Percentiles rank a stretch among this genome's conserved stretches.
phyloP scores from a whole-genome alignment of 176 grass and related monocot genomes.

The Calamus simplicifolius region DNA sequence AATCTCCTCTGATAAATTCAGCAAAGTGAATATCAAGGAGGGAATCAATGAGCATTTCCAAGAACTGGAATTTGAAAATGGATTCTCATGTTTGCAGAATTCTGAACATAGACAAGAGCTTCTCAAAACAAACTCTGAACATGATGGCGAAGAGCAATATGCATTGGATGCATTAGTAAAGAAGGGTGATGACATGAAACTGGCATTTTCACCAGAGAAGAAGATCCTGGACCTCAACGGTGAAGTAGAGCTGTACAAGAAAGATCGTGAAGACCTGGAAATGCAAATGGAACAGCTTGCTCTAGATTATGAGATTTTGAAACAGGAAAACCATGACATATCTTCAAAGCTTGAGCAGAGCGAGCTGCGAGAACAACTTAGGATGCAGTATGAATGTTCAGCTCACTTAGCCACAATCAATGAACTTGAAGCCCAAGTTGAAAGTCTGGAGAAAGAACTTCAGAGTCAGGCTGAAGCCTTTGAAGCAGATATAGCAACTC shows the following conservation, averaged over 20 bases:
- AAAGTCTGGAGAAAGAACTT: conserved; percentile 72
- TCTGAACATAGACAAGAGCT: conserved; percentile 42
- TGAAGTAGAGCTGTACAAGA: conserved; percentile 77
- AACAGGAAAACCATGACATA: conserved; percentile 95
- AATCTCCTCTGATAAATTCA: conserved; percentile 20
- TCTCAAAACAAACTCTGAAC: conserved; percentile 35
- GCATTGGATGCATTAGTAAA: conserved; percentile 57
- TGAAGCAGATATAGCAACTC: conserved; percentile 57
- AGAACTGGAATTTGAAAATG: conserved; percentile 41
- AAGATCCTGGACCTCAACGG: conserved; percentile 67
- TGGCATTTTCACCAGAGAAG: conserved; percentile 44
- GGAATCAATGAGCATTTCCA: conserved; percentile 34
- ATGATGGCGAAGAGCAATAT: conserved; percentile 51
- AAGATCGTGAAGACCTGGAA: conserved; percentile 80
- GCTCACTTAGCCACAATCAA: conserved; percentile 72
- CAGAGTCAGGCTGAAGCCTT: conserved; percentile 54
- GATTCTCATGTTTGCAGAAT: conserved; percentile 29
- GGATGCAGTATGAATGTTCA: conserved; percentile 95
- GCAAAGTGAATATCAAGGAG: conserved; percentile 17
- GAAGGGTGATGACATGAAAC: conserved; percentile 28
- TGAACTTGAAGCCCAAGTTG: conserved; percentile 77
- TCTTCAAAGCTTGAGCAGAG: conserved; percentile 80
- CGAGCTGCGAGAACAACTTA: conserved; percentile 71
- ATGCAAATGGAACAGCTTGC: conserved; percentile 99
- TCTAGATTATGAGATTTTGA: conserved; percentile 95